Evolutionary conservation across 2,329 filamentous ascomycete genomes (phyloP).

Genomic region (Lecanoromycetidae sp.): DNA sequence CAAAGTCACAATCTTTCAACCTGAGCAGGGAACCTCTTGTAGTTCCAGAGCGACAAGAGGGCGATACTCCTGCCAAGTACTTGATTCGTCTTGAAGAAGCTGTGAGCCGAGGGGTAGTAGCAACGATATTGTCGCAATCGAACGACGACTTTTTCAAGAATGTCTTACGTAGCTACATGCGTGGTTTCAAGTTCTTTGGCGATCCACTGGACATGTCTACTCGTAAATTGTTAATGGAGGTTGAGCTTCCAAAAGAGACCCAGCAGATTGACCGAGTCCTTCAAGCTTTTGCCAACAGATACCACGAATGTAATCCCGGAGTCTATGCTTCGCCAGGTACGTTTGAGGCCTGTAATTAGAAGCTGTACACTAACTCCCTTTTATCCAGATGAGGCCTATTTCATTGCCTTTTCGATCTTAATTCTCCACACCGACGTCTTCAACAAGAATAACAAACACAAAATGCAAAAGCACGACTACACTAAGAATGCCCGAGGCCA

Average conservation of each 20-base stretch:
- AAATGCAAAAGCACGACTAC: conserved; percentile 95
- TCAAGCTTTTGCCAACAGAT: conserved; percentile 88
- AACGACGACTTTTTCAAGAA: conserved; percentile 70
- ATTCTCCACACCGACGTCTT: conserved; percentile 98
- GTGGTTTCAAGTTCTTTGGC: conserved; percentile 86
- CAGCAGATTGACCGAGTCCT: conserved; percentile 94
- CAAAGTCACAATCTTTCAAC: conserved; percentile 74
- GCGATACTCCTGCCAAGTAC: conserved; percentile 84
- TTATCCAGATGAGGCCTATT: conserved; percentile 73
- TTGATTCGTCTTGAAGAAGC: conserved; percentile 70
- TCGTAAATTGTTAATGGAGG: conserved; percentile 89
- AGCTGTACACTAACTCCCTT: conserved; percentile 8
- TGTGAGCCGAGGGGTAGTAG: conserved; percentile 69
- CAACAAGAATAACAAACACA: conserved; percentile 99
- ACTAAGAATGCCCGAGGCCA: conserved; percentile 88
- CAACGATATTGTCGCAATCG: conserved; percentile 74
- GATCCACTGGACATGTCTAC: conserved; percentile 98
- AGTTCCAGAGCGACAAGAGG: conserved; percentile 66
- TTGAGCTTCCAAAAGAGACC: conserved; percentile 89
- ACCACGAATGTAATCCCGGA: conserved; percentile 95
- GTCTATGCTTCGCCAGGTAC: conserved; percentile 68
- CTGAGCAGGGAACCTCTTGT: conserved; percentile 57
- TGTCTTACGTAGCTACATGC: conserved; percentile 87
- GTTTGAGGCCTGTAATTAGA: conserved; percentile 11
- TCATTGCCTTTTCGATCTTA: conserved; percentile 90